These are phyloP conservation scores for Arachis hypogaea DNA, from an alignment of 306 rosid species.

Conservation along the genomic window DNA sequence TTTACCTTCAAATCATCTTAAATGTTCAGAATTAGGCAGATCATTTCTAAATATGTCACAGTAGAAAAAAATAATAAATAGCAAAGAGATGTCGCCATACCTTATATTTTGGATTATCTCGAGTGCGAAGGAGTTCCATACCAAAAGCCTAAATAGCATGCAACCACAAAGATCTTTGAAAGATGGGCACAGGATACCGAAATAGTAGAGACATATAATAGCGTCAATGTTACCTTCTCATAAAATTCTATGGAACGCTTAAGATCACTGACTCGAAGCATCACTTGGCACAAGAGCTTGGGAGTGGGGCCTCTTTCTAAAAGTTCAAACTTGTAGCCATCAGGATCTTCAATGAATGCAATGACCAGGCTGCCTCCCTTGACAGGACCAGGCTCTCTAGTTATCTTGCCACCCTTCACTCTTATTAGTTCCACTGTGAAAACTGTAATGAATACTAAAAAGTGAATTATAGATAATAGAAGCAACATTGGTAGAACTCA, in stretches of 20 bases:
- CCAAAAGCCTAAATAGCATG: constrained; percentile 77
- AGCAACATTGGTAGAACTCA: too few relatives aligned
- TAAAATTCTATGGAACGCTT: constrained; percentile 88
- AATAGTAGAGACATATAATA: constrained; percentile 16
- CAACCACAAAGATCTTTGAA: constrained; percentile 35
- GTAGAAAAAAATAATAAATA: neutral
- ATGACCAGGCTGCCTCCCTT: constrained; percentile 89
- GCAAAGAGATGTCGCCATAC: constrained; percentile 45
- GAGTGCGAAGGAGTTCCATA: constrained; percentile 89
- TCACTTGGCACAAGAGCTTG: constrained; percentile 94
- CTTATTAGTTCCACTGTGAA: constrained; percentile 79
- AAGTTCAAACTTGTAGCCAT: constrained; percentile 97
- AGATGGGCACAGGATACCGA: neutral
- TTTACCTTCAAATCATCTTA: constrained; percentile 9
- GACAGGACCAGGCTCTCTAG: constrained; percentile 95
- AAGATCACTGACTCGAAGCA: constrained; percentile 99
- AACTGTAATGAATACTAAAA: too few relatives aligned
- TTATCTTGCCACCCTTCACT: constrained; percentile 91
- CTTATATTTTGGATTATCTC: constrained; percentile 94
- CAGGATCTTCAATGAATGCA: constrained; percentile 93
- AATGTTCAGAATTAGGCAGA: constrained; percentile 6
- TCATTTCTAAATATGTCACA: constrained; percentile 11
- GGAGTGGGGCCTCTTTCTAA: constrained; percentile 94
- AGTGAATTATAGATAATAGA: too few relatives aligned
- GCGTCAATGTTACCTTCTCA: constrained; percentile 71